Base-by-base conservation (phyloP, 805 yeast species). In the Candida stauntonica region DNA sequence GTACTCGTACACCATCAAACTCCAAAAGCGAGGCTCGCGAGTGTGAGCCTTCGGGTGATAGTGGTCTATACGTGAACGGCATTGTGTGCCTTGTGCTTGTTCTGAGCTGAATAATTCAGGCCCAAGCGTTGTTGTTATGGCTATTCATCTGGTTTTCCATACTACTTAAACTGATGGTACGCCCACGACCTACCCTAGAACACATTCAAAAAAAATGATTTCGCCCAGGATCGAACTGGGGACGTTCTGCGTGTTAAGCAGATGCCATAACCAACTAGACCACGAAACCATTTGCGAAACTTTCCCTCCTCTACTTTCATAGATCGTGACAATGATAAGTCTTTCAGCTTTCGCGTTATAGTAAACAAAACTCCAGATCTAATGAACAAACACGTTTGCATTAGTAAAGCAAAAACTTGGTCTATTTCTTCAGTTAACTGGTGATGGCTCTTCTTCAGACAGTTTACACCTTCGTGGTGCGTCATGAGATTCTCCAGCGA, bases 191-290 rank as follows among this genome's bases (percentile, higher is more conserved):
- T 15, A 6, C 6, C 9, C 18, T 7, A 7, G 18, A 33, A n/a
- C 28, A 28, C 26, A 24, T 12, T 13, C 30, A 43, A 44, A 44
- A 42, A 36, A 21, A 46, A 46, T 88, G 96, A 87, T 83, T 86
- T 81, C 84, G 88, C 96, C 97, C 97, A 89, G 97, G 97, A 87
- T 91, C 96, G 97, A 91, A 91, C 97, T 88, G 96, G 97, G 96
- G 97, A 91, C 97, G 88, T 86, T 86, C 93, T 87, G 96, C 96
- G 96, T 89, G 97, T 89, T 87, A 89, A 86, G 96, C 96, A 88
- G 93, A 86, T 85, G 96, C 95, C 96, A 89, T 89, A 79, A 88
- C 96, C 96, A 70, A 88, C 96, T 88, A 88, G 96, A 88, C 96
- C 96, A 88, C 88, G 81, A 79, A 81, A 81, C 93, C 93, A 37